A percentile compares a stretch with the other conserved stretches of the same genome.
Conservation (phyloP, 2,329 filamentous ascomycete species). For the Rhynchosporium secalis region DNA sequence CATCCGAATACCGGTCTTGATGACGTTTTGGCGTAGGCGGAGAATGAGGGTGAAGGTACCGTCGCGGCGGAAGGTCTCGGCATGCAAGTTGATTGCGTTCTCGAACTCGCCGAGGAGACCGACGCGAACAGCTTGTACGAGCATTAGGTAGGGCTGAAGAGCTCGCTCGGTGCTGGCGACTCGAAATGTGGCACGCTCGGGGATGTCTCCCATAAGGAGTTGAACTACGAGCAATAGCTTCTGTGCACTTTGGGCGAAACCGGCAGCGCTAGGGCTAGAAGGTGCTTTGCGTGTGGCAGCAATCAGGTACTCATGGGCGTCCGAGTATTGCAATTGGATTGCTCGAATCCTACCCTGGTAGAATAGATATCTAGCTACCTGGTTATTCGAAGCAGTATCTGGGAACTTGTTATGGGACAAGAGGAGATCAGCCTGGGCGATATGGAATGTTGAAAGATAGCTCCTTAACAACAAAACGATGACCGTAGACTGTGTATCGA, state of each 20-base stretch:
- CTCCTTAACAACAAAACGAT: slow-evolving; percentile 94
- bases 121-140: slow-evolving; percentile 94
- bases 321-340: slow-evolving; percentile 94
- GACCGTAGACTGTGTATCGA: slow-evolving; percentile 94
- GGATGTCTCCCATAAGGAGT: slow-evolving; percentile 97
- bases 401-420: slow-evolving; percentile 97
- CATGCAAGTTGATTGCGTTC: slow-evolving; percentile 78
- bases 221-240: slow-evolving; percentile 97
- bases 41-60: slow-evolving; percentile 95
- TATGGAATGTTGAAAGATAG: slow-evolving; percentile 94
- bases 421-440: slow-evolving; percentile 92
- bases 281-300: slow-evolving; percentile 95
- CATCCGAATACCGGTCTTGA: slow-evolving; percentile 99
- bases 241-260: slow-evolving; percentile 93
- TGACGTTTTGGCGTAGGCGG: slow-evolving; percentile 94
- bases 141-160: slow-evolving; percentile 87
- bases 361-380: slow-evolving; percentile 95
- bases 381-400: slow-evolving; percentile 91
- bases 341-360: slow-evolving; percentile 95
- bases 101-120: slow-evolving; percentile 94
- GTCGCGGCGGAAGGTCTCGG: slow-evolving; percentile 84
- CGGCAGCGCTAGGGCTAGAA: slow-evolving; percentile 81
- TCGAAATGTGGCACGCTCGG: slow-evolving; percentile 91
- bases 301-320: slow-evolving; percentile 91
- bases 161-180: slow-evolving; percentile 83